Base-by-base conservation (phyloP, 768 basidiomycete genomes). In the Nevesoporus exiguus region DNA sequence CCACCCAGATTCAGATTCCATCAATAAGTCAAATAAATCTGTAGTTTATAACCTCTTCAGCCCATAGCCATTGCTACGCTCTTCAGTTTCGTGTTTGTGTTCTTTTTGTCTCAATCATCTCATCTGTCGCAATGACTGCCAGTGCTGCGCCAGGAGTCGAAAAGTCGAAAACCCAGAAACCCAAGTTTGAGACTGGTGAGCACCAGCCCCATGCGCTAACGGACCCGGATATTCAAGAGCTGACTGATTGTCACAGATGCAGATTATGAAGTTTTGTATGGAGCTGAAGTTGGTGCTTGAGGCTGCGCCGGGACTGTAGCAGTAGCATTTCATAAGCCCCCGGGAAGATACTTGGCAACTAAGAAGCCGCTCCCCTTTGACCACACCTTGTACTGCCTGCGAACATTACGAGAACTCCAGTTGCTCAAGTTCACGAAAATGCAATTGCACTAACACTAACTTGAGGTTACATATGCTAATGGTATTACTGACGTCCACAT, bases 321-420 rank as follows among this genome's bases (percentile, higher is more conserved):
- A 52, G 90, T 93, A 51, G 95, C 94, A 31, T 74, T 88, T 34
- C 93, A 97, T 73, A 82, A 83, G 61, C 88, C 90, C 6, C 83
- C 85, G 8, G 83, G 86, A 30, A 83, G 84, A 55, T 83, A 91
- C 68, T 93, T 98, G 15, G 95, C 94, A 40, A 95, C 96, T 75
- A 98, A 96, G 81, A 93, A 92, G 74, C 88, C 97, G 64, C 83
- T 90, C 39, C 94, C 93, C 9, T 96, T 97, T 71, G 94, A 96
- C 65, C 94, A 96, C 68, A 87, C 90, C 30, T 78, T 96, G 70
- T 96, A 94, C 75, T 92, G 89, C 63, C 74, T 96, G 66, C 80
- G 88, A 54, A 98, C 94, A 2, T 76, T 97, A 49, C 81, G 94
- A 56, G 95, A 97, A 74, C 79, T 97, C 69, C 96, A 97, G 74